Conservation (phyloP, 2,329 filamentous ascomycete genomes). For the Stachybotrys chlorohalonatus region DNA sequence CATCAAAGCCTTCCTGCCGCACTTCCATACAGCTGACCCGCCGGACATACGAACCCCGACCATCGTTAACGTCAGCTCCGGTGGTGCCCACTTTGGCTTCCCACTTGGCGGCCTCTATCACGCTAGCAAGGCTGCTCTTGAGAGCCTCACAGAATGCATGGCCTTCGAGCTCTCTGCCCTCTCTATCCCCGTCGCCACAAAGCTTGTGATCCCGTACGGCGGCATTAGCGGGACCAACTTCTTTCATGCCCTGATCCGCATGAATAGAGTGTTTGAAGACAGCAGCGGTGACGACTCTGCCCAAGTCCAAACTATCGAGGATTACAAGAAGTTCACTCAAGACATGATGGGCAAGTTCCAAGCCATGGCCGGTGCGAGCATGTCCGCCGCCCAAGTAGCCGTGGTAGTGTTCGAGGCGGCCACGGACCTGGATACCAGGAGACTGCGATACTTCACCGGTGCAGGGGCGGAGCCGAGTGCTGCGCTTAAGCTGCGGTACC, state of each 20-base stretch:
- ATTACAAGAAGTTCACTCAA: background rate
- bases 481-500: background rate
- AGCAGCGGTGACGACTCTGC: background rate
- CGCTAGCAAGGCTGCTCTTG: constrained; percentile 10
- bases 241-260: background rate
- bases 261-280: background rate
- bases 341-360: background rate
- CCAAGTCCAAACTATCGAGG: background rate
- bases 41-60: background rate
- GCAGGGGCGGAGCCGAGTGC: background rate
- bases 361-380: background rate
- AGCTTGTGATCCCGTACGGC: background rate
- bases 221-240: background rate
- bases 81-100: constrained; percentile 4
- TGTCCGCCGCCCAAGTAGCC: background rate
- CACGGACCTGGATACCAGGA: background rate
- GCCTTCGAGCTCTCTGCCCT: background rate
- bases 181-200: background rate
- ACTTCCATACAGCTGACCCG: constrained; percentile 4
- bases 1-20: constrained; percentile 8
- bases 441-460: background rate
- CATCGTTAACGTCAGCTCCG: constrained; percentile 4
- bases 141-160: constrained; percentile 1
- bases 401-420: background rate
- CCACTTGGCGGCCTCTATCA: constrained; percentile 6